Evolutionary conservation across 306 rosid genomes (phyloP), one percentile per base, ranked within the genome.

Genomic region (Vachellia collinsii): DNA sequence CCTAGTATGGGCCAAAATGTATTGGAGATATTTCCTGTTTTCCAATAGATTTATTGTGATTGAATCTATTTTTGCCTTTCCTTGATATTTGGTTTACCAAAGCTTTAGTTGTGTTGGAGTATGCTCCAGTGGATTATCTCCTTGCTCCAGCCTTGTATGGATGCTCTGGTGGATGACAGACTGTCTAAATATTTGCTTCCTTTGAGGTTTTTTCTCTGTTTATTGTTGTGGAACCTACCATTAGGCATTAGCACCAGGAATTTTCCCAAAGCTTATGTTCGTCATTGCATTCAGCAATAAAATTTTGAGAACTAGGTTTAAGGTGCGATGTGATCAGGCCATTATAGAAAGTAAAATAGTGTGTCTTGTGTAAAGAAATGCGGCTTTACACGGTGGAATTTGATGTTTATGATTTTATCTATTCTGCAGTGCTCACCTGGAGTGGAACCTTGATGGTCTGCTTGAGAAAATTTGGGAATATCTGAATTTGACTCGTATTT

Each of bases 401-500:
- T 62, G 43, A 25, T 5, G 41, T 79, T 19, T 74, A 72, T 71
- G 29, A 25, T 23, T 68, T 41, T 82, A 56, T 83, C 56, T 83
- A 64, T 77, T 80, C 82, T 88, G 84, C 89, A 93, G 99, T 85
- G 94, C 99, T 2, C 99, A 93, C 86, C 86, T 95, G 85, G 99
- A 95, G 84, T 95, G 99, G 99, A 95, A 95, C 82, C 98, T 93
- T 84, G 99, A 95, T 79, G 98, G 98, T 82, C 88, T 95, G 84
- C 88, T 95, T 88, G 99, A 95, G 16, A 95, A 88, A 86, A 84
- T 95, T 63, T 95, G 99, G 97, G 98, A 95, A 74, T 95, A 95
- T 86, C 96, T 95, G 56, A 64, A 41, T 82, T 90, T 95, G 85
- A 95, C 99, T 77, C 98, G 99, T 37, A 90, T 95, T 79, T 93